Evolutionary conservation across 441 rosid genomes (phyloP).

Genomic region (Jatropha podagrica): DNA sequence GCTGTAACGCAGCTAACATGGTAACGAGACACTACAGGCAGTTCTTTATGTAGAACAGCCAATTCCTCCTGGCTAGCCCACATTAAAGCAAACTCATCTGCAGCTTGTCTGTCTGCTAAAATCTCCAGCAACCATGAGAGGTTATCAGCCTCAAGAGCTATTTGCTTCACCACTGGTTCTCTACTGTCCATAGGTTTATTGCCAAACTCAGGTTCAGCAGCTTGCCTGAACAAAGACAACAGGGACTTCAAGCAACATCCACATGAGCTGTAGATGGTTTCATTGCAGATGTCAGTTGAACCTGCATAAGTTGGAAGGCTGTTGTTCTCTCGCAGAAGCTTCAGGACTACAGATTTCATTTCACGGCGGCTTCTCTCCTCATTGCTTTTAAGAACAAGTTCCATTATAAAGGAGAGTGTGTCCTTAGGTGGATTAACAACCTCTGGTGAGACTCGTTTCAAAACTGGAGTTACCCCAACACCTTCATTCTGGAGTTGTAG

Average conservation of each 20-base stretch:
- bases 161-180: slow-evolving; percentile 61
- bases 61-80: slow-evolving; percentile 87
- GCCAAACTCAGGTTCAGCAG: slow-evolving; percentile 44
- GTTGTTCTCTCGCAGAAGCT: slow-evolving; percentile 82
- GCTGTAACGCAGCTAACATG: slow-evolving; percentile 85
- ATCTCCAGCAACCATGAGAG: slow-evolving; percentile 92
- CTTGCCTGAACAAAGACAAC: slow-evolving; percentile 56
- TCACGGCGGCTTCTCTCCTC: slow-evolving; percentile 90
- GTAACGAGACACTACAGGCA: slow-evolving; percentile 69
- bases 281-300: slow-evolving; percentile 59
- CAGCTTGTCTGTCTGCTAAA: slow-evolving; percentile 71
- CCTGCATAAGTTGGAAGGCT: slow-evolving; percentile 36
- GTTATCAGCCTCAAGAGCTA: slow-evolving; percentile 80
- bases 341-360: slow-evolving; percentile 81
- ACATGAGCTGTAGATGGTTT: slow-evolving; percentile 66
- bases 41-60: slow-evolving; percentile 60
- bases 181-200: slow-evolving; percentile 28
- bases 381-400: slow-evolving; percentile 86
- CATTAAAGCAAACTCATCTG: slow-evolving; percentile 69
- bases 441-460: slow-evolving; percentile 69
- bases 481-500: slow-evolving; percentile 69
- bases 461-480: slow-evolving; percentile 61
- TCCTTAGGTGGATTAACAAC: slow-evolving; percentile 56
- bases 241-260: slow-evolving; percentile 62
- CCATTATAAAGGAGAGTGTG: slow-evolving; percentile 72